Evolutionary conservation across 2,329 filamentous ascomycete species (phyloP).

Genomic region (Apiospora pterosperma): DNA sequence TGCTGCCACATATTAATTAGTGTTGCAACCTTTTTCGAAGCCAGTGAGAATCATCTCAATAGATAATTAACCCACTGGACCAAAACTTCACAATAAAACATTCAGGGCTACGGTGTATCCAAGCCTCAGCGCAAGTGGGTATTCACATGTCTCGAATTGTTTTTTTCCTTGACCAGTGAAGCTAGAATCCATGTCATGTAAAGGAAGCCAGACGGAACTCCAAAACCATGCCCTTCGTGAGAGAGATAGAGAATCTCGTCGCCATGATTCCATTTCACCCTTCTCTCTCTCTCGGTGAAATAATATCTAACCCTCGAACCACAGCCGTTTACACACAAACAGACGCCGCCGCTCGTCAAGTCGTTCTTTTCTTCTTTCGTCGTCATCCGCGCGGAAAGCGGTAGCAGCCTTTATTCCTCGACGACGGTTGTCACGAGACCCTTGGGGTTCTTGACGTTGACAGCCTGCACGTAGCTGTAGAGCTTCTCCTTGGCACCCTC

Average conservation of each 20-base stretch:
- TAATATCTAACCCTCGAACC: conserved; percentile 5
- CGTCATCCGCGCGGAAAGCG: conserved; percentile 2
- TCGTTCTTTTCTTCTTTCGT: conserved; percentile 3
- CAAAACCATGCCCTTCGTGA: conserved; percentile 13
- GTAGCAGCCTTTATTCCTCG: conserved; percentile 43
- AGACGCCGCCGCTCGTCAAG: conserved; percentile 2
- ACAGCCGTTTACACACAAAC: conserved; percentile 3
- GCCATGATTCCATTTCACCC: background rate
- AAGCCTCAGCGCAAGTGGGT: background rate
- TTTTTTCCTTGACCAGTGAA: conserved; percentile 9
- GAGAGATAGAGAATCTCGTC: conserved; percentile 3
- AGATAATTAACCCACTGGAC: no score
- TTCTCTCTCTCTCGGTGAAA: background rate
- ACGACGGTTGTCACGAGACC: conserved; percentile 91
- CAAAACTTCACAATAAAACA: background rate
- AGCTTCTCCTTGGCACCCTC: conserved; percentile 99
- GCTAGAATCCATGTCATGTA: conserved; percentile 12
- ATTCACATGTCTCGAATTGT: conserved; percentile 4
- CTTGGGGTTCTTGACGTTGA: conserved; percentile 99
- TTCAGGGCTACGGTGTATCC: background rate
- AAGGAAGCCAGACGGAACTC: conserved; percentile 13
- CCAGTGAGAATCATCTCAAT: background rate
- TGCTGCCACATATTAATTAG: no score
- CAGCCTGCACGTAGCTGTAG: conserved; percentile 99
- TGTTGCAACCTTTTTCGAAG: no score